phyloP scores from a whole-genome alignment of 2,329 filamentous ascomycete species.

The Pestalotiopsis sp. region DNA sequence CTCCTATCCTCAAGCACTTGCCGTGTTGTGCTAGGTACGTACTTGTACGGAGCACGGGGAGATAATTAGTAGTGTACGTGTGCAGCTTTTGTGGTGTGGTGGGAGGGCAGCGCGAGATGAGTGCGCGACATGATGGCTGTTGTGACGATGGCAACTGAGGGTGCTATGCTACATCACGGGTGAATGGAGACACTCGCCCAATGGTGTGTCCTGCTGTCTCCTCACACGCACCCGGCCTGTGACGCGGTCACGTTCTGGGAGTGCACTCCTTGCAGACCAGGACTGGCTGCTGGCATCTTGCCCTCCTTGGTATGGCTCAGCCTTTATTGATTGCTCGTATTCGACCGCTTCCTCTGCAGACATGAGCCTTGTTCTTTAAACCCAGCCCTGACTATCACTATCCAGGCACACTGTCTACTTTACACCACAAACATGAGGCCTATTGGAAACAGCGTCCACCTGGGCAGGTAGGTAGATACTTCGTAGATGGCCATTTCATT shows the following conservation, averaged over 20 bases:
- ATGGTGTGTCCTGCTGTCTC: neutral
- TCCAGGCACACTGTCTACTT: neutral
- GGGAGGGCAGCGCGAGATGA: neutral
- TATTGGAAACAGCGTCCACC: too few relatives aligned
- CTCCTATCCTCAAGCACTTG: neutral
- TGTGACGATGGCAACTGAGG: constrained; percentile 8
- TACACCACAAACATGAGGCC: too few relatives aligned
- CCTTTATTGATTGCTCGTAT: neutral
- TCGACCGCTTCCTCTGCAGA: constrained; percentile 4
- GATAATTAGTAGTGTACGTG: neutral
- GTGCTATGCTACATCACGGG: neutral
- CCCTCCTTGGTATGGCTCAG: neutral
- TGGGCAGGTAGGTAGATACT: too few relatives aligned
- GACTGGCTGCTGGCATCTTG: neutral
- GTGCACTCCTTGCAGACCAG: neutral
- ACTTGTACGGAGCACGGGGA: neutral
- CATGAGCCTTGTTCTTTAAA: neutral
- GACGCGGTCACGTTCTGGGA: neutral
- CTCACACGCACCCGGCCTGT: neutral
- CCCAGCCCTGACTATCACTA: neutral
- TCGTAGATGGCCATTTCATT: neutral
- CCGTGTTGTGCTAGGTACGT: neutral
- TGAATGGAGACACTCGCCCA: constrained; percentile 5
- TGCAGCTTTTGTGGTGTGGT: neutral
- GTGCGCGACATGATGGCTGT: neutral